A percentile compares a stretch with the other conserved stretches of the same genome.
Conservation (phyloP, 2,329 filamentous ascomycete genomes). For the Macrophomina phaseolina region DNA sequence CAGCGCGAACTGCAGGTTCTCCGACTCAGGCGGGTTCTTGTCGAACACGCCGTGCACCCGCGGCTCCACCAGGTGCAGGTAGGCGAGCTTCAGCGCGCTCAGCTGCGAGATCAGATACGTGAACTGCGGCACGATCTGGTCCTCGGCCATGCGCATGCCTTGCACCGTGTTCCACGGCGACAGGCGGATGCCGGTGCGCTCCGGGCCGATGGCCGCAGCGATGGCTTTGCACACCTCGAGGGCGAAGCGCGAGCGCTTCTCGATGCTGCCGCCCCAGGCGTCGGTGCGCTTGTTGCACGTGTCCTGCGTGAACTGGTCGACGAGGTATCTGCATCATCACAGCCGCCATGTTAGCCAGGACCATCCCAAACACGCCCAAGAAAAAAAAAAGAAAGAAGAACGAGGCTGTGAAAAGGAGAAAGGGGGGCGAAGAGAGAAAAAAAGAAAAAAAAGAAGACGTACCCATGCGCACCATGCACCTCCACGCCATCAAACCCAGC, state of each 20-base stretch:
- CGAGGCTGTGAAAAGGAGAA: too few species aligned
- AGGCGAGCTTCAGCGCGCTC: conserved; percentile 61
- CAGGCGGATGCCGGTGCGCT: conserved; percentile 62
- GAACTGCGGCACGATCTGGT: conserved; percentile 65
- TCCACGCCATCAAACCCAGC: conserved; percentile 69
- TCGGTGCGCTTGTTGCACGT: conserved; percentile 61
- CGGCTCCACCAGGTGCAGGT: conserved; percentile 67
- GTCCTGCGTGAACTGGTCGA: conserved; percentile 71
- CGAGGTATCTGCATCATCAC: too few species aligned
- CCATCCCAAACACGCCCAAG: too few species aligned
- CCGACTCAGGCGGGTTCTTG: conserved; percentile 33
- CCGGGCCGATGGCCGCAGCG: conserved; percentile 56
- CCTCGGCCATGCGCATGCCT: conserved; percentile 66
- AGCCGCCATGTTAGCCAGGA: too few species aligned
- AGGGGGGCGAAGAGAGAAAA: too few species aligned
- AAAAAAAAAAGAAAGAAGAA: too few species aligned
- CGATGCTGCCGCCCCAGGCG: conserved; percentile 53
- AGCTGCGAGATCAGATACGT: conserved; percentile 60
- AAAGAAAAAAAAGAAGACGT: too few species aligned
- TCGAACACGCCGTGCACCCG: conserved; percentile 51
- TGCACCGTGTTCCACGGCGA: conserved; percentile 67
- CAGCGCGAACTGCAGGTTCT: conserved; percentile 35
- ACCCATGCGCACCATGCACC: conserved; percentile 63
- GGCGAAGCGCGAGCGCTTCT: conserved; percentile 59
- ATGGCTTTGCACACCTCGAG: conserved; percentile 61